Percentiles rank a stretch among this genome's conserved stretches.
phyloP scores from a whole-genome alignment of 192 early-diverging fungal genomes.

The Coemansia sp. region DNA sequence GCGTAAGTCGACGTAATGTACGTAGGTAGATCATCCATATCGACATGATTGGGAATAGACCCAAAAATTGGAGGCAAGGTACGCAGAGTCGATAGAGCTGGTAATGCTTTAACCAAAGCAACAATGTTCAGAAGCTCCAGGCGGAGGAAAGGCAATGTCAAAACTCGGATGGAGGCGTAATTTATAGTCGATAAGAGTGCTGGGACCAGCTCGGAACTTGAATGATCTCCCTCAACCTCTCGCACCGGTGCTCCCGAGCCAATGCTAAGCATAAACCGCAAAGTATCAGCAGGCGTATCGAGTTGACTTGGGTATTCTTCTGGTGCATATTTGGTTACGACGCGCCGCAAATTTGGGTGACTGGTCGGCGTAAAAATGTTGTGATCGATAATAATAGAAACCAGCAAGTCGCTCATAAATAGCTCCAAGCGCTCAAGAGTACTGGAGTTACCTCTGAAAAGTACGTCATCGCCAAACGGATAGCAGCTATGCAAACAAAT shows the following conservation, averaged over 20 bases:
- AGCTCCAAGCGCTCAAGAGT: slow-evolving; percentile 3
- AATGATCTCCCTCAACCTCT: neutral
- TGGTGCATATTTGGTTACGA: neutral
- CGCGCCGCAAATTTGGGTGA: neutral
- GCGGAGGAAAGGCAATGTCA: neutral
- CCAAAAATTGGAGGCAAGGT: neutral
- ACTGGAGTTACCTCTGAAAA: slow-evolving; percentile 1
- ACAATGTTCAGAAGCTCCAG: neutral
- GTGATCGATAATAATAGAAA: neutral
- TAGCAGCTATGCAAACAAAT: neutral
- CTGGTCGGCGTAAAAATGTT: neutral
- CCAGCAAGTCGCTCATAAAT: neutral
- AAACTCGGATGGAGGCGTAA: neutral
- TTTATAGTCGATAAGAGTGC: neutral
- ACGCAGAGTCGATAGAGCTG: neutral
- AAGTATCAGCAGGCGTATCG: neutral
- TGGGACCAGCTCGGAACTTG: neutral
- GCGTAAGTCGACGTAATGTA: neutral
- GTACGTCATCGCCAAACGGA: slow-evolving; percentile 11
- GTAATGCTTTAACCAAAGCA: neutral
- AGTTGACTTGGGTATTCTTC: neutral
- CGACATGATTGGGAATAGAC: neutral
- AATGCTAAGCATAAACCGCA: slow-evolving; percentile 3
- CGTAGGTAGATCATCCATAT: neutral
- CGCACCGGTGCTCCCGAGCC: neutral